Evolutionary conservation across 1,139 yeast genomes (phyloP).

Genomic region (Blastobotrys illinoisensis): DNA sequence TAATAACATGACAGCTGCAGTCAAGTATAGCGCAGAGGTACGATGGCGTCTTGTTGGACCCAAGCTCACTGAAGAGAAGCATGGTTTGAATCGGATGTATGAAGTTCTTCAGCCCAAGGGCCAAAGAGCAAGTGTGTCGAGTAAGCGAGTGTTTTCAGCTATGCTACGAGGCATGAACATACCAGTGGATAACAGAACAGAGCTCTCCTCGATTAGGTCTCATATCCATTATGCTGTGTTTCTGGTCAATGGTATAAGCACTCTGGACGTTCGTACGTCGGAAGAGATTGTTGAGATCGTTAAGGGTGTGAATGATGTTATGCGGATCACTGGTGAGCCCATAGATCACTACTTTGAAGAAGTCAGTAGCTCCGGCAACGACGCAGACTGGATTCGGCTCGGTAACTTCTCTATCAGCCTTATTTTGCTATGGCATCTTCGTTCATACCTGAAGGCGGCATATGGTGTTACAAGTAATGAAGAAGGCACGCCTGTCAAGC

Average conservation of each 20-base stretch:
- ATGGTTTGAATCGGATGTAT: constrained; percentile 6
- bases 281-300: constrained; percentile 7
- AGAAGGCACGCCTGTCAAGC: not conserved
- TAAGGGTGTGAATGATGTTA: constrained; percentile 6
- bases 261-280: constrained; percentile 3
- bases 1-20: constrained; percentile 55
- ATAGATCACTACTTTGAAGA: constrained; percentile 8
- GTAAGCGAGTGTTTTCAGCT: constrained; percentile 7
- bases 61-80: not conserved
- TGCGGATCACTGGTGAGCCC: constrained; percentile 5
- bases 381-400: constrained; percentile 1
- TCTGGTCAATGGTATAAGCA: constrained; percentile 4
- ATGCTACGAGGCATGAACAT: constrained; percentile 5
- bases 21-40: constrained; percentile 49
- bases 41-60: constrained; percentile 21
- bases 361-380: not conserved
- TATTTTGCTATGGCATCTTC: constrained; percentile 6
- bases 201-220: not conserved
- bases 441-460: not conserved
- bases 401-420: constrained; percentile 2
- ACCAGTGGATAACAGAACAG: not conserved
- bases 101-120: constrained; percentile 7
- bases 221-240: constrained; percentile 6
- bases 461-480: constrained; percentile 1
- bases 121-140: constrained; percentile 1